Conservation (phyloP, 164 flowering plant species). For the Buxus sempervirens region DNA sequence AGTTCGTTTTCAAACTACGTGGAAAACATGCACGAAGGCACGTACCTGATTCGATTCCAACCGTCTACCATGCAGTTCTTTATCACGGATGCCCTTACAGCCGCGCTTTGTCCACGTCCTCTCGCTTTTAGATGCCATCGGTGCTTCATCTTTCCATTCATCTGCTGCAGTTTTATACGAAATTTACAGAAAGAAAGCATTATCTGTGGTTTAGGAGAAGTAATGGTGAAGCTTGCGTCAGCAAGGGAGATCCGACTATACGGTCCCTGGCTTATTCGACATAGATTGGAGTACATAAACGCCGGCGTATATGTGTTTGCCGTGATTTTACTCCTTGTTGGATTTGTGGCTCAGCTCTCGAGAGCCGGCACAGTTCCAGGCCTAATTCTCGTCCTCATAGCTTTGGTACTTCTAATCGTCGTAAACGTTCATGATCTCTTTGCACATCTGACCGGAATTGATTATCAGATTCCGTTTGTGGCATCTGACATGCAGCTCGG, state of each 20-base stretch:
- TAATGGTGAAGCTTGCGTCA: slow-evolving; percentile 90
- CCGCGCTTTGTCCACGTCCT: no score
- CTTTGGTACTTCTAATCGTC: slow-evolving; percentile 23
- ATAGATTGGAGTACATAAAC: slow-evolving; percentile 69
- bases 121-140: no score
- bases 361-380: slow-evolving; percentile 49
- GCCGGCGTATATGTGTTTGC: slow-evolving; percentile 78
- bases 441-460: slow-evolving; percentile 76
- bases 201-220: not conserved
- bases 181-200: not conserved
- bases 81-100: no score
- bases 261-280: slow-evolving; percentile 51
- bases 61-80: no score
- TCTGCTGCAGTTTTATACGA: not conserved
- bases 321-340: slow-evolving; percentile 47
- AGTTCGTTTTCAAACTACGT: no score
- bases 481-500: slow-evolving; percentile 64
- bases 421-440: slow-evolving; percentile 78
- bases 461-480: slow-evolving; percentile 47
- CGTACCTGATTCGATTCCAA: no score
- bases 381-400: slow-evolving; percentile 53
- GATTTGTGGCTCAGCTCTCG: slow-evolving; percentile 56
- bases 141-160: not conserved
- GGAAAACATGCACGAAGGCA: no score
- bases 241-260: slow-evolving; percentile 74